Base-by-base conservation (phyloP, 768 basidiomycete genomes). In the Lactarius hatsudake region DNA sequence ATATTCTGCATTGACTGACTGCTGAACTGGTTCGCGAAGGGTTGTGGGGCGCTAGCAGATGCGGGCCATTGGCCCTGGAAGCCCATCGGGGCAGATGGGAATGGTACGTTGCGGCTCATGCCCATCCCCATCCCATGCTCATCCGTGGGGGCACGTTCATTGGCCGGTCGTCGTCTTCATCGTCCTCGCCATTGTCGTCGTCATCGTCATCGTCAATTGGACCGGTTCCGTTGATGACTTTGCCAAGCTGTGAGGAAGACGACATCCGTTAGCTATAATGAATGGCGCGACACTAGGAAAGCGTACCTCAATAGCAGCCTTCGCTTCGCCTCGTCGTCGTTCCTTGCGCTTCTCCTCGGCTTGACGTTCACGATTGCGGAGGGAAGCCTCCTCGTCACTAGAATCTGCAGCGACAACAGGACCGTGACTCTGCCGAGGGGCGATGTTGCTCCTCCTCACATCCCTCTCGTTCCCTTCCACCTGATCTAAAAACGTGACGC, bases 261-360 rank as follows among this genome's bases (percentile, higher is more conserved):
- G 5, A 18, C 23, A 59, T 40, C 54, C 0, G 38, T 63, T 36
- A 23, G 54, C 13, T 30, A 30, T 23, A 23, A 43, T 9, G 3
- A 56, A 13, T 9, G 9, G 28, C 40, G 9, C 1, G 30, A 23
- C 8, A 55, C 58, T 64, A 61, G n/a, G 42, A 3, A 59, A 40
- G 77, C 84, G n/a, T 62, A 94, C 93, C 86, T 94, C 90, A 74
- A 93, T 90, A 38, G 93, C 90, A 73, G 91, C 90, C 76, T 84
- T 88, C n/a, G 93, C 91, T 74, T 94, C 93, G 72, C 82, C 84
- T 71, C 93, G 81, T 75, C 93, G 81, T 73, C 93, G 81, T 74
- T 93, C 90, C 68, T 81, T 84, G 74, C 91, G 83, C 75, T 82
- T 82, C 71, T 81, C 79, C 75, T 91, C 84, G 26, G 80, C 78